phyloP scores from a whole-genome alignment of 768 basidiomycete species.

The Panaeolus cyanescens region DNA sequence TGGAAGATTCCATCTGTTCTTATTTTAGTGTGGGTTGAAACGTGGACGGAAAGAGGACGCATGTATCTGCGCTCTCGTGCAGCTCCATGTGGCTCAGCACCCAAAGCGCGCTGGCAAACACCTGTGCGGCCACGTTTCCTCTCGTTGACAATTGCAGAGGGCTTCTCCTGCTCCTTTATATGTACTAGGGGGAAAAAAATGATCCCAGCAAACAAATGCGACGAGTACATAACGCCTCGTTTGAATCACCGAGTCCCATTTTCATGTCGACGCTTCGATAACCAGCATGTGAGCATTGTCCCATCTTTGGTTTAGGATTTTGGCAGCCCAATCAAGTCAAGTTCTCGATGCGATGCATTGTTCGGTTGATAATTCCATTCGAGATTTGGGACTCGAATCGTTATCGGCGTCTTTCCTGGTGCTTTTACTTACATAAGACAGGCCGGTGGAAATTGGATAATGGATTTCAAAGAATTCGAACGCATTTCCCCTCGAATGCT shows the following conservation, averaged over 20 bases:
- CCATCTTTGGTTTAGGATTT: neutral
- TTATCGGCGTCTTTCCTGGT: neutral
- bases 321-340: neutral
- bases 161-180: neutral
- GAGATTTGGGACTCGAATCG: neutral
- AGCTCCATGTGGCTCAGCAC: too few species aligned
- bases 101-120: neutral
- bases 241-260: neutral
- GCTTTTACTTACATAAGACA: neutral
- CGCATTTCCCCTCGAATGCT: too few species aligned
- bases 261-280: neutral
- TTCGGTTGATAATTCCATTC: neutral
- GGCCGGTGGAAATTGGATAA: too few species aligned
- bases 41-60: neutral
- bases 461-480: too few species aligned
- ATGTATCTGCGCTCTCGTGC: neutral
- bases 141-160: neutral
- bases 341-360: neutral
- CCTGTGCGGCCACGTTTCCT: neutral
- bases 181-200: neutral
- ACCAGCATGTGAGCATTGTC: neutral
- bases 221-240: slow-evolving; percentile 1
- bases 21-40: neutral
- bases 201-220: neutral
- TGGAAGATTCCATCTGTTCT: neutral